A percentile compares a stretch with the other conserved stretches of the same genome.
Evolutionary conservation across 768 basidiomycete species (phyloP).

Genomic region (Naganishia randhawae): DNA sequence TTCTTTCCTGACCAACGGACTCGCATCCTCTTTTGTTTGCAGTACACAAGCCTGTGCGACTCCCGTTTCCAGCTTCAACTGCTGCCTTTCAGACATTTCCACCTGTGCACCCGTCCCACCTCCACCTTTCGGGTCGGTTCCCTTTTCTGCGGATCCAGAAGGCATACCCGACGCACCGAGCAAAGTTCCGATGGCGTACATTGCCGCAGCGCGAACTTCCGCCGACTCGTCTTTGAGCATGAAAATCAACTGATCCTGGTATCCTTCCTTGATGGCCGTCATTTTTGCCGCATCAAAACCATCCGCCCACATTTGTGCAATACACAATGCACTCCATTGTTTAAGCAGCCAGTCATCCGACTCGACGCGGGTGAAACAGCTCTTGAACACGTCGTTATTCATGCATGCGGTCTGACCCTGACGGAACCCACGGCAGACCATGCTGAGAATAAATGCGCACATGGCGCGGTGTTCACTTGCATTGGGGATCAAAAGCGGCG

Average conservation of each 20-base stretch:
- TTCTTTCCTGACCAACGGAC: slow-evolving; percentile 94
- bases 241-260: slow-evolving; percentile 75
- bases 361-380: slow-evolving; percentile 71
- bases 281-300: slow-evolving; percentile 84
- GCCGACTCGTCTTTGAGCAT: slow-evolving; percentile 81
- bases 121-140: slow-evolving; percentile 58
- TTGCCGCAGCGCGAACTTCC: slow-evolving; percentile 84
- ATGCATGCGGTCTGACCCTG: slow-evolving; percentile 82
- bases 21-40: slow-evolving; percentile 86
- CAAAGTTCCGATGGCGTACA: slow-evolving; percentile 89
- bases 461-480: slow-evolving; percentile 93
- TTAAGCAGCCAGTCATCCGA: slow-evolving; percentile 88
- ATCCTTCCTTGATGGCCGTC: slow-evolving; percentile 69
- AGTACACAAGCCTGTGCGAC: slow-evolving; percentile 84
- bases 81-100: slow-evolving; percentile 51
- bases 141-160: slow-evolving; percentile 59
- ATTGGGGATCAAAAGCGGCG: slow-evolving; percentile 67
- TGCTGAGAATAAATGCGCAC: slow-evolving; percentile 92
- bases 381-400: slow-evolving; percentile 68
- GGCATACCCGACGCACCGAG: slow-evolving; percentile 71
- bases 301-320: slow-evolving; percentile 87
- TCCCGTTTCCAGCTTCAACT: slow-evolving; percentile 70
- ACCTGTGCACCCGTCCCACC: slow-evolving; percentile 73
- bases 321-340: slow-evolving; percentile 90
- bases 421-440: slow-evolving; percentile 83